Base-by-base conservation (phyloP, 805 yeast species). In the Starmera dryadoides region DNA sequence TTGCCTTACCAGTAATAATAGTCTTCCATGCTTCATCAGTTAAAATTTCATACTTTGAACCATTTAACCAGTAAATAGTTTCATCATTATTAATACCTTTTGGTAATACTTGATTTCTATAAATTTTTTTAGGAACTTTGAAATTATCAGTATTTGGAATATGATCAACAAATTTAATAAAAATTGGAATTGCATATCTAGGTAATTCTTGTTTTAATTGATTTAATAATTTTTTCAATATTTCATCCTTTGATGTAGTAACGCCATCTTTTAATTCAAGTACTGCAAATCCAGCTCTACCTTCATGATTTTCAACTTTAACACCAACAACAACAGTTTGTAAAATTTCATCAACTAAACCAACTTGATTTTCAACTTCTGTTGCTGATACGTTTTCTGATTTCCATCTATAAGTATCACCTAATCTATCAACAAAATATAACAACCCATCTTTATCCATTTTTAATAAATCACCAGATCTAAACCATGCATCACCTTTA, bases 331-430 rank as follows among this genome's bases (percentile, higher is more conserved):
- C 96, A 34, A 86, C 88, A 11, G 81, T 76, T 44, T 82, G 86
- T 43, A 72, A 71, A 35, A 83, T 64, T 5, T 55, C 47, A 16
- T 49, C 49, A 25, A 56, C 45, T 19, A 59, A 63, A 22, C 64
- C 57, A 22, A 85, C 60, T 55, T 79, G 81, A 54, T 81, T 84
- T 56, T 91, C 97, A 30, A 89, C 96, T 63, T 89, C 97, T 26
- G 89, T 81, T 12, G 97, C 88, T 15, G 93, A 79, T 10, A 91
- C 96, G 59, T 89, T 89, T 63, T 89, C 98, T 2, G 95, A 83
- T 64, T 87, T 91, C 98, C 98, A 89, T 50, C 98, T 72, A 66
- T 85, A 89, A 0, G 97, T 91, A 56, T 89, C 98, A 32, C 98
- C 98, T 53, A 91, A 63, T 54, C 98, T 70, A 66, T 89, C 98